Evolutionary conservation across 805 yeast species (phyloP).

Genomic region (Nakazawaea populi): DNA sequence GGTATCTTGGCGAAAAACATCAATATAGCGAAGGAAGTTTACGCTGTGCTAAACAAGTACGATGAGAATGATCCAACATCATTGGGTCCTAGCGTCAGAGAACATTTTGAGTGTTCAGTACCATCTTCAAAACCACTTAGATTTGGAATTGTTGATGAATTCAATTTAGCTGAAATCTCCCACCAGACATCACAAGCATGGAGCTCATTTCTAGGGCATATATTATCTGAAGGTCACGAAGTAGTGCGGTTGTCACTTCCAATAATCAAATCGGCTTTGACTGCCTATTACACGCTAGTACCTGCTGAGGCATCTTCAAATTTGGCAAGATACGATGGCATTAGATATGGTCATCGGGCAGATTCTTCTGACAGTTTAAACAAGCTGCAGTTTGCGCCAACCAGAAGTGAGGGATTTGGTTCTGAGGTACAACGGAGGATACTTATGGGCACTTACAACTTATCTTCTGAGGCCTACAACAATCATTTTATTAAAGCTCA

Average conservation of each 20-base stretch:
- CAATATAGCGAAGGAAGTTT: slow-evolving; percentile 40
- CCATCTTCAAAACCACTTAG: slow-evolving; percentile 7
- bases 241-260: slow-evolving; percentile 68
- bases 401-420: slow-evolving; percentile 69
- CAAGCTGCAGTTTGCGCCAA: slow-evolving; percentile 42
- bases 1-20: slow-evolving; percentile 66
- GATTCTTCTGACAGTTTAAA: slow-evolving; percentile 25
- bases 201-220: slow-evolving; percentile 33
- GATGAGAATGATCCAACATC: slow-evolving; percentile 84
- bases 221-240: slow-evolving; percentile 45
- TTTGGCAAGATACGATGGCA: slow-evolving; percentile 83
- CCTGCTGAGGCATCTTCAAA: slow-evolving; percentile 95
- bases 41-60: slow-evolving; percentile 44
- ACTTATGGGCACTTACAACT: slow-evolving; percentile 77
- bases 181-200: slow-evolving; percentile 41
- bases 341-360: slow-evolving; percentile 68
- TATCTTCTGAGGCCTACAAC: slow-evolving; percentile 66
- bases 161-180: slow-evolving; percentile 50
- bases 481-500: slow-evolving; percentile 79
- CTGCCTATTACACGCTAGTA: slow-evolving; percentile 81
- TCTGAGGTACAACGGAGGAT: slow-evolving; percentile 79
- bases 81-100: slow-evolving; percentile 31
- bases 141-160: slow-evolving; percentile 74
- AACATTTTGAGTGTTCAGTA: too few relatives aligned
- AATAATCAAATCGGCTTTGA: slow-evolving; percentile 56